Percentiles rank a stretch among this genome's conserved stretches.
Evolutionary conservation across 2,329 filamentous ascomycete genomes (phyloP).

Genomic region (Penicillium expansum): DNA sequence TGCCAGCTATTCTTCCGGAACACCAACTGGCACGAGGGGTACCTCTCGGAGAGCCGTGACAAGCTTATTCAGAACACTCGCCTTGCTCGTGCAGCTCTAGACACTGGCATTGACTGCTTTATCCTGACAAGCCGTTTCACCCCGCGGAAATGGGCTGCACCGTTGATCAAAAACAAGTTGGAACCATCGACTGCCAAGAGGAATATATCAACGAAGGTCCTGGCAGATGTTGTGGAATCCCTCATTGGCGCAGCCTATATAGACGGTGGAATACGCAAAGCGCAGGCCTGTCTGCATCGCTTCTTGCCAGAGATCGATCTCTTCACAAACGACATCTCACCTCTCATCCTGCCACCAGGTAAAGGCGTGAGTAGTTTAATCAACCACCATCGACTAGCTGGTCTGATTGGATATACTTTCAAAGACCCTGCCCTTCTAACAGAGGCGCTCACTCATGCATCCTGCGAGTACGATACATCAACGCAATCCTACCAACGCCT

Average conservation of each 20-base stretch:
- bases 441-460: constrained; percentile 79
- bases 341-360: background rate
- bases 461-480: constrained; percentile 51
- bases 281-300: constrained; percentile 61
- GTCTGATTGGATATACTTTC: constrained; percentile 66
- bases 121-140: constrained; percentile 69
- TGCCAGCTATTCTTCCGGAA: constrained; percentile 62
- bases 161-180: constrained; percentile 51
- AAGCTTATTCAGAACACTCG: constrained; percentile 70
- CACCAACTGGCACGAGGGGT: constrained; percentile 71
- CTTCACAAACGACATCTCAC: constrained; percentile 11
- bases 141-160: constrained; percentile 68
- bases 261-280: constrained; percentile 64
- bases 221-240: constrained; percentile 86
- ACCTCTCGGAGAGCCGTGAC: constrained; percentile 67
- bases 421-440: constrained; percentile 64
- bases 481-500: constrained; percentile 68
- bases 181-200: constrained; percentile 27
- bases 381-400: constrained; percentile 14
- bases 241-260: constrained; percentile 74
- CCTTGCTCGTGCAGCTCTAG: constrained; percentile 64
- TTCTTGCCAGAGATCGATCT: constrained; percentile 60
- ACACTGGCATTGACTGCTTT: constrained; percentile 66
- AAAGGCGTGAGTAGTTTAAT: constrained; percentile 14
- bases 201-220: constrained; percentile 67